These are phyloP conservation scores for Penicillium desertorum DNA, from an alignment of 495 filamentous ascomycete species.

Conservation along the genomic window DNA sequence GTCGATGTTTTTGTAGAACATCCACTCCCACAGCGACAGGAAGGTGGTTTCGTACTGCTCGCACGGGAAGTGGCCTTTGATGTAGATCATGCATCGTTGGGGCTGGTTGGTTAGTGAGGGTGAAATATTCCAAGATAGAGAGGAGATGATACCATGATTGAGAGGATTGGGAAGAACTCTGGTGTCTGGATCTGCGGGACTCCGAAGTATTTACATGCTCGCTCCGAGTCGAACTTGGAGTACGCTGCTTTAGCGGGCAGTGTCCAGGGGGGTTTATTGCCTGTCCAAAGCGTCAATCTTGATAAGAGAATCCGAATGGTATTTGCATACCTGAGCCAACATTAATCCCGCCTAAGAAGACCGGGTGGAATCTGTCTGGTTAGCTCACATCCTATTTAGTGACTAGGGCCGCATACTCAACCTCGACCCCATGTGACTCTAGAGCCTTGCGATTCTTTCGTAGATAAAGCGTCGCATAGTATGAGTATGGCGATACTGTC, in stretches of 20 bases:
- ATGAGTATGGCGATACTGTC: conserved; percentile 70
- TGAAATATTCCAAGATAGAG: background rate
- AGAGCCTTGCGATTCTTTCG: conserved; percentile 53
- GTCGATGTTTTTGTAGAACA: conserved; percentile 49
- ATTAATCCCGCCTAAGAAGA: conserved; percentile 75
- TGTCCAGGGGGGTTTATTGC: conserved; percentile 74
- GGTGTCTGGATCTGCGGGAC: conserved; percentile 46
- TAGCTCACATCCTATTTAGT: conserved; percentile 5
- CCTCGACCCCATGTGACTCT: conserved; percentile 54
- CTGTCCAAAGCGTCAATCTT: conserved; percentile 26
- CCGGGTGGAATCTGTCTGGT: conserved; percentile 58
- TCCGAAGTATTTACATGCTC: conserved; percentile 57
- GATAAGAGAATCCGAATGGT: background rate
- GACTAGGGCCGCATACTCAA: conserved; percentile 53
- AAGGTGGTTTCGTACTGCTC: conserved; percentile 46
- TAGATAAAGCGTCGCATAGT: conserved; percentile 60
- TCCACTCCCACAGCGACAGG: conserved; percentile 42
- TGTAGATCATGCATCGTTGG: conserved; percentile 62
- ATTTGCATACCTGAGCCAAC: conserved; percentile 51
- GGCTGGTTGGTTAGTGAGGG: conserved; percentile 39
- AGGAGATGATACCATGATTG: conserved; percentile 34
- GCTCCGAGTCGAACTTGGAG: conserved; percentile 50
- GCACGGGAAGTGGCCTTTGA: conserved; percentile 53
- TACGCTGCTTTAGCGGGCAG: conserved; percentile 65
- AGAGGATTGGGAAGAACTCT: conserved; percentile 52